Evolutionary conservation across 2,329 filamentous ascomycete species (phyloP).

Genomic region (Arthrobotrys conoides): DNA sequence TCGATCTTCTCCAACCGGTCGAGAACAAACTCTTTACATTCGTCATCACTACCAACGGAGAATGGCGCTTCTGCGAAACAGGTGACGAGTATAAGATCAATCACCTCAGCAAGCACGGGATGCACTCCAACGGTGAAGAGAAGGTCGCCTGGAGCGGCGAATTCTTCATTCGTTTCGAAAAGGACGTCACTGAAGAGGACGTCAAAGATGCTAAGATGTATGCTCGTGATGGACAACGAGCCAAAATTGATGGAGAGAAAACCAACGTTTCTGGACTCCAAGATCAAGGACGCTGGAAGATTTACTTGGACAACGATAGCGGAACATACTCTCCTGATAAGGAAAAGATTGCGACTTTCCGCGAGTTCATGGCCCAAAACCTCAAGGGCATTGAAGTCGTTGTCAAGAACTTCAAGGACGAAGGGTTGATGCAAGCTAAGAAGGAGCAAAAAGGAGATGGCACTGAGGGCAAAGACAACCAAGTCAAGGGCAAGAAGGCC

Average conservation of each 20-base stretch:
- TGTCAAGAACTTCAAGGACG: slow-evolving; percentile 49
- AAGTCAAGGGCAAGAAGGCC: slow-evolving; percentile 1
- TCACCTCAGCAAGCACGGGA: slow-evolving; percentile 56
- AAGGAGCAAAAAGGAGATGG: slow-evolving; percentile 49
- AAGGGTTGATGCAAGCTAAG: slow-evolving; percentile 45
- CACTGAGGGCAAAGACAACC: neutral
- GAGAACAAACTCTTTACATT: slow-evolving; percentile 59
- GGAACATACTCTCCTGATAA: slow-evolving; percentile 49
- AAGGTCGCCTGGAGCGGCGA: slow-evolving; percentile 56
- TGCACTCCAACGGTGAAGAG: slow-evolving; percentile 43
- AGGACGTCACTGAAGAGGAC: slow-evolving; percentile 15
- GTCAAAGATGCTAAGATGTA: slow-evolving; percentile 40
- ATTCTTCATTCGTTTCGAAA: slow-evolving; percentile 49
- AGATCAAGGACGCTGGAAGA: slow-evolving; percentile 40
- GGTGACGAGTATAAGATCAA: slow-evolving; percentile 60
- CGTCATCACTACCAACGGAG: slow-evolving; percentile 46
- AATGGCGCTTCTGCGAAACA: slow-evolving; percentile 59
- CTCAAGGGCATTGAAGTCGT: slow-evolving; percentile 55
- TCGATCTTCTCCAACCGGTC: slow-evolving; percentile 50
- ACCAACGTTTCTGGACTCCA: neutral
- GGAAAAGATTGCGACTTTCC: slow-evolving; percentile 40
- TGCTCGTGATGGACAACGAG: neutral
- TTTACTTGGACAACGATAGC: slow-evolving; percentile 59
- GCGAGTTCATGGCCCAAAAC: slow-evolving; percentile 57
- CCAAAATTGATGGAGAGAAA: neutral